phyloP scores from a whole-genome alignment of 345 rosid species.

The Acer campestre region DNA sequence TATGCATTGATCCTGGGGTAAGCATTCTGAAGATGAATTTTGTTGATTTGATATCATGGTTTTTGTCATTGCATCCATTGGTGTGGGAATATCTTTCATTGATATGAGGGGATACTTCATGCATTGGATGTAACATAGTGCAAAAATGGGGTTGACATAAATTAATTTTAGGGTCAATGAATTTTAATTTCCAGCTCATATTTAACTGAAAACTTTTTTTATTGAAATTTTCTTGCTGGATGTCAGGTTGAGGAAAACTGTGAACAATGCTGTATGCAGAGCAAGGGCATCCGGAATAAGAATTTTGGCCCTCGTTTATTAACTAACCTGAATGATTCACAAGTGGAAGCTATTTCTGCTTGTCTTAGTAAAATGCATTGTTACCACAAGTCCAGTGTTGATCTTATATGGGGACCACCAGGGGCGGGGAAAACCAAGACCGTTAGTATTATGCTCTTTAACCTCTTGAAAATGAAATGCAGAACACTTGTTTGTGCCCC shows the following conservation, averaged over 20 bases:
- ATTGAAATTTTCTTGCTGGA: background rate
- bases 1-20: slow-evolving; percentile 35
- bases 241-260: slow-evolving; percentile 37
- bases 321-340: slow-evolving; percentile 38
- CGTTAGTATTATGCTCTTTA: slow-evolving; percentile 29
- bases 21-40: slow-evolving; percentile 9
- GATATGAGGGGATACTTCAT: background rate
- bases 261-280: slow-evolving; percentile 1
- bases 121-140: no score
- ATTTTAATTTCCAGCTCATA: background rate
- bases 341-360: slow-evolving; percentile 25
- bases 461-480: slow-evolving; percentile 36
- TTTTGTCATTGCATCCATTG: background rate
- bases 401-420: slow-evolving; percentile 59
- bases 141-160: no score
- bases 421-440: slow-evolving; percentile 67
- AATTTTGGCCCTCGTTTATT: background rate
- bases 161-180: no score
- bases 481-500: slow-evolving; percentile 51
- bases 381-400: slow-evolving; percentile 35
- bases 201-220: no score
- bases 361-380: slow-evolving; percentile 33
- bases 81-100: no score
- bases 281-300: background rate
- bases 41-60: background rate